Percentiles rank a stretch among this genome's conserved stretches.
phyloP scores from a whole-genome alignment of 805 yeast genomes.

The Saccharomycopsis fodiens region DNA sequence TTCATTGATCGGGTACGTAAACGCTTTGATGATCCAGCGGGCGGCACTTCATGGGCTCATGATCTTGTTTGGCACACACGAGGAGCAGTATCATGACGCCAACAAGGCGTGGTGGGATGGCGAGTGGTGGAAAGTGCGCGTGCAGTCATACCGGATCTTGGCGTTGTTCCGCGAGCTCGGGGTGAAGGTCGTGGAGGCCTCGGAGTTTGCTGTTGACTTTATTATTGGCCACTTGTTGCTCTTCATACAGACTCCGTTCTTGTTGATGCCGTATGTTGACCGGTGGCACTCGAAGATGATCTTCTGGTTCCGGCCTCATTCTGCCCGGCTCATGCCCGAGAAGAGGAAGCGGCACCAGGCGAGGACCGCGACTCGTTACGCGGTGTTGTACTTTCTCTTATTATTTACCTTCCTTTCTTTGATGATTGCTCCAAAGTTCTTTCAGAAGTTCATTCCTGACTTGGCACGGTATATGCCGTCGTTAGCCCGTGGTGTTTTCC shows the following conservation, averaged over 20 bases:
- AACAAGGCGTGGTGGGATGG: constrained; percentile 99
- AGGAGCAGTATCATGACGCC: constrained; percentile 89
- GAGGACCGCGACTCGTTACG: constrained; percentile 95
- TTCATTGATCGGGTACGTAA: constrained; percentile 78
- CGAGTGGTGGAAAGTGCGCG: constrained; percentile 93
- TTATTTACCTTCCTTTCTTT: constrained; percentile 64
- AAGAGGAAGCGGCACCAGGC: constrained; percentile 71
- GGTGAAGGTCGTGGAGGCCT: constrained; percentile 89
- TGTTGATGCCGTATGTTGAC: constrained; percentile 81
- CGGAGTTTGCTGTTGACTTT: constrained; percentile 96
- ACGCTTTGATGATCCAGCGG: constrained; percentile 84
- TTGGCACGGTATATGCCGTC: constrained; percentile 30
- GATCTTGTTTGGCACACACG: constrained; percentile 75
- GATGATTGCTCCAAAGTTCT: constrained; percentile 90
- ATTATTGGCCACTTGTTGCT: constrained; percentile 83
- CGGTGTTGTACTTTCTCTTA: constrained; percentile 67
- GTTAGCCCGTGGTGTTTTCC: constrained; percentile 64
- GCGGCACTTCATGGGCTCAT: constrained; percentile 79
- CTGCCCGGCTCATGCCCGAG: constrained; percentile 98
- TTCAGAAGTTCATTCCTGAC: constrained; percentile 45
- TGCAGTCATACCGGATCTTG: constrained; percentile 90
- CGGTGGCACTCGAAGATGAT: constrained; percentile 97
- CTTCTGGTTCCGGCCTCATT: constrained; percentile 97
- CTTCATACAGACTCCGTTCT: constrained; percentile 82
- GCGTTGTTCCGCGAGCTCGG: constrained; percentile 94